These are phyloP conservation scores for Candida mesenterica DNA, from an alignment of 1,139 yeast genomes.

Conservation along the genomic window DNA sequence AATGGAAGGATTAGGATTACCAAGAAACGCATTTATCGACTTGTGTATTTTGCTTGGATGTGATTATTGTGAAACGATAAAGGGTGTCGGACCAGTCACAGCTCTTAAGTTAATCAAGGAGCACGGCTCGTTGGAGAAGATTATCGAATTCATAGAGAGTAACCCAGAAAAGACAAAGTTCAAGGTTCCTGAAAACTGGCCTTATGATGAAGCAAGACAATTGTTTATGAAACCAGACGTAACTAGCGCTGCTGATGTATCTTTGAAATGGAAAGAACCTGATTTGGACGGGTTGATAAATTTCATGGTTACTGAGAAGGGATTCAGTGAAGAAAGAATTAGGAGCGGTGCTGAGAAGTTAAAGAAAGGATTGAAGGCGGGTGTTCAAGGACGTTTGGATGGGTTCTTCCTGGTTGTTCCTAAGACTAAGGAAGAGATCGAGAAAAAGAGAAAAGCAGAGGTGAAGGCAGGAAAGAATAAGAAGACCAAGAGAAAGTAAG, in stretches of 20 bases:
- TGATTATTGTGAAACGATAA: conserved; percentile 93
- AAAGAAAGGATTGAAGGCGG: conserved; percentile 77
- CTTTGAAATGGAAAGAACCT: conserved; percentile 76
- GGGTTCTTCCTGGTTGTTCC: conserved; percentile 82
- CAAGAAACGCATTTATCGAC: conserved; percentile 76
- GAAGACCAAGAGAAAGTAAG: conserved; percentile 18
- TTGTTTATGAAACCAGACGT: conserved; percentile 83
- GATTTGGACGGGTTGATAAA: conserved; percentile 72
- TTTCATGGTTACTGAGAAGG: conserved; percentile 72
- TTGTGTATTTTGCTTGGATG: conserved; percentile 92
- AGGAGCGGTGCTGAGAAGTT: conserved; percentile 83
- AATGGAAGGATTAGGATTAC: conserved; percentile 72
- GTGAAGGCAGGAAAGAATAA: conserved; percentile 20
- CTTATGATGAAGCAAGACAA: conserved; percentile 82
- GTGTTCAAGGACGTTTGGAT: conserved; percentile 89
- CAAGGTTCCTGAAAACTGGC: conserved; percentile 94
- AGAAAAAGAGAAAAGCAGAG: conserved; percentile 24
- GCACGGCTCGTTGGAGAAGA: conserved; percentile 74
- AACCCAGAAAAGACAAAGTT: conserved; percentile 67
- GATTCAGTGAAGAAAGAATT: conserved; percentile 90
- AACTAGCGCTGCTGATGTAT: conserved; percentile 54
- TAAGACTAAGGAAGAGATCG: conserved; percentile 33
- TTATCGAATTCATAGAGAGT: conserved; percentile 60
- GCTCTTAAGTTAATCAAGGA: conserved; percentile 87
- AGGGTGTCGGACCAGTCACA: conserved; percentile 94